Evolutionary conservation across 2,329 filamentous ascomycete genomes (phyloP), one percentile per base, ranked within the genome.

Genomic region (Boeremia lycopersici): DNA sequence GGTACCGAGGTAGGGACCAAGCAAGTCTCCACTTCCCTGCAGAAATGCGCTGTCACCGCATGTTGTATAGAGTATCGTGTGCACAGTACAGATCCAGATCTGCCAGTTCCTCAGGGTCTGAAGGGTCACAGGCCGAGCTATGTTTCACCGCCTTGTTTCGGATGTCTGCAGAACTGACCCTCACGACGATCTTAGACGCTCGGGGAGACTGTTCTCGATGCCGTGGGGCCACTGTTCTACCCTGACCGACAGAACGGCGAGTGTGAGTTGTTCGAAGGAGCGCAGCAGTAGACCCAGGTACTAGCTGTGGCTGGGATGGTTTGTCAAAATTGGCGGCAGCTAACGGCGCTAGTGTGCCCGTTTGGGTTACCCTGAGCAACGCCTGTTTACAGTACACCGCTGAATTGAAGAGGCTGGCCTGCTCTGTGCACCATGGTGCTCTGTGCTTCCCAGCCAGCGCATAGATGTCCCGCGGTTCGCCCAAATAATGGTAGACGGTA

Each of bases 341-440:
- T 51, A 51, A n/a, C 12, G 13, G 25, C 46, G 35, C 52, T 55
- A 55, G 40, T 35, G 25, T 46, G 43, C 55, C 26, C 45, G 48
- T 62, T 31, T 34, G 54, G 44, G 62, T 62, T 62, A 62, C 60
- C 50, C 56, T 34, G 51, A 56, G 41, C 60, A 53, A 61, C 58
- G 56, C 58, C 19, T 62, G 56, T 38, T 44, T 43, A 49, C 30
- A 11, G 35, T 38, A 15, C 30, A 36, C 43, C 43, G 33, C 43
- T 36, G 33, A 46, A 46, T 36, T 46, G 43, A 34, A 33, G 43
- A 36, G 43, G 43, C 43, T 46, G 43, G 43, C 33, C 25, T 46
- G 43, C 31, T 36, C 43, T 36, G 43, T 46, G 42, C 42, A 9
- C 30, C 26, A 31, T 45, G 43, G 42, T 45, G 43, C 43, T 36